Evolutionary conservation across 345 rosid genomes (phyloP), one percentile per base, ranked within the genome.

Genomic region (Melaleuca quinquenervia): DNA sequence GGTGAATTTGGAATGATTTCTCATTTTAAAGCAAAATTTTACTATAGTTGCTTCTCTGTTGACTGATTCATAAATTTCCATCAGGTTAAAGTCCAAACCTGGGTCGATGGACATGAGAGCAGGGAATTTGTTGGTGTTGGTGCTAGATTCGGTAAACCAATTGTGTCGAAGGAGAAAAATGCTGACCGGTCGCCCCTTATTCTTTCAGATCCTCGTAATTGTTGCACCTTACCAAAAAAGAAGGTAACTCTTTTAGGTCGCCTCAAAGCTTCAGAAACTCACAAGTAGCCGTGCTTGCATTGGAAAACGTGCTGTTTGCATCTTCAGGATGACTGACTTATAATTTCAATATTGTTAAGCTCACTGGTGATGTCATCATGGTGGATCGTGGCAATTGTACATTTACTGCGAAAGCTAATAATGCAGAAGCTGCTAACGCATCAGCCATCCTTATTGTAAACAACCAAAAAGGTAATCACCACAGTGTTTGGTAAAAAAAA

Each of bases 51-150:
- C 27, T 48, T 48, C 22, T 75, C 32, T 24, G 14, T n/a, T 22
- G n/a, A 51, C 52, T 82, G 70, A 29, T 53, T n/a, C 26, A 8
- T 52, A 13, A 82, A 18, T 8, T 88, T 86, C 80, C 76, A 24
- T 83, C 83, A 96, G 99, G 99, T 98, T 76, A 98, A 96, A 98
- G 96, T 98, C 86, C 99, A 96, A 87, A 98, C 99, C 15, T 97
- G 98, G 99, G 88, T 96, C 82, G 84, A 94, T 91, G 98, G 94
- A 85, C 26, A 87, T 70, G 99, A 98, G 90, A 87, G 89, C 85
- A 94, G 87, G 32, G 99, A 98, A 91, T 98, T 93, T 89, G 99
- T 98, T 22, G 99, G 99, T 2, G 98, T 98, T 8, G 99, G 99
- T 53, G 99, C 99, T 83, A 92, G 99, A 90, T 98, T 98, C 58